phyloP scores from a whole-genome alignment of 768 basidiomycete genomes.

The Macrolepiota dolichaula region DNA sequence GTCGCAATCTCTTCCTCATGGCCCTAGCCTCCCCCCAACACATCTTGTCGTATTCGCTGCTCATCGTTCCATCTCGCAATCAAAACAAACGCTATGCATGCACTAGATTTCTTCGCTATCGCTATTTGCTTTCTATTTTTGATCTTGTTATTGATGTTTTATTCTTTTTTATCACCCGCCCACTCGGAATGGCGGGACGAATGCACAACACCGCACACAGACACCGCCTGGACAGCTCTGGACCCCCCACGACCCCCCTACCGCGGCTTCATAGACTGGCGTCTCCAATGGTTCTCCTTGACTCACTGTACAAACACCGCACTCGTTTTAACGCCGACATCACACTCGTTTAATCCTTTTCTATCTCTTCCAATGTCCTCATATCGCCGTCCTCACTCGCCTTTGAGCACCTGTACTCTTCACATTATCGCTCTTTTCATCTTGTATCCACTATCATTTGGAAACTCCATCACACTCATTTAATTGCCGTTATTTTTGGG shows the following conservation, averaged over 20 bases:
- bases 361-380: not conserved
- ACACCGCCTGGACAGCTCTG: not conserved
- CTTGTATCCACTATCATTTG: slow-evolving; percentile 1
- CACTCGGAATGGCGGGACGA: not conserved
- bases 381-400: not conserved
- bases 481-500: not conserved
- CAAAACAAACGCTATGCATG: not conserved
- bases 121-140: not conserved
- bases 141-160: slow-evolving; percentile 6
- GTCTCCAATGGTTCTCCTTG: not conserved
- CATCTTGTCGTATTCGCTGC: not conserved
- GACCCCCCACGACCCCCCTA: not conserved
- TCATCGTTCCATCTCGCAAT: not conserved
- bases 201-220: not conserved
- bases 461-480: not conserved
- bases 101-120: not conserved
- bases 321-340: no score
- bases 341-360: not conserved
- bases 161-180: slow-evolving; percentile 10
- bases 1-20: not conserved
- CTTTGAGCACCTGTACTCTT: not conserved
- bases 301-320: not conserved
- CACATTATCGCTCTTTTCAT: slow-evolving; percentile 5
- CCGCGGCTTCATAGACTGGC: not conserved
- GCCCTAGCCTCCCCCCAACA: not conserved